Conservation (phyloP, 108 stramenopile species). For the Fistulifera solaris region DNA sequence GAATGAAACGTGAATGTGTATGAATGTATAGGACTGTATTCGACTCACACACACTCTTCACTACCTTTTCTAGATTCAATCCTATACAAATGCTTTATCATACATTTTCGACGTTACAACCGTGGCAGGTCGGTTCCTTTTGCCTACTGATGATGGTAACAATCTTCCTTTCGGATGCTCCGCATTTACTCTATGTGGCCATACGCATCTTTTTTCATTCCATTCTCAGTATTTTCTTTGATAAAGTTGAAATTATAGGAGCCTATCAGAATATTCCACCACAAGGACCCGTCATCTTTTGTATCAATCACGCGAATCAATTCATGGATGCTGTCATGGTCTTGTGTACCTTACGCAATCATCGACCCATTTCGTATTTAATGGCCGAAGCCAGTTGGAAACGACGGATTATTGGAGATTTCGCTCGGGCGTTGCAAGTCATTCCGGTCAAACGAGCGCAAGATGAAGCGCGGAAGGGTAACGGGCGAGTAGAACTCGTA, state of each 20-base stretch:
- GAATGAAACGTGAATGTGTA: slow-evolving; percentile 2
- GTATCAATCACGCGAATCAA: slow-evolving; percentile 95
- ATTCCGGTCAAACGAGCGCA: slow-evolving; percentile 93
- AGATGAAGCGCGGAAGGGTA: slow-evolving; percentile 62
- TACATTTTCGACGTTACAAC: slow-evolving; percentile 60
- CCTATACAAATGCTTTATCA: slow-evolving; percentile 89
- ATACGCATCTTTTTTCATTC: slow-evolving; percentile 83
- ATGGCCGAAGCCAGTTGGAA: slow-evolving; percentile 92
- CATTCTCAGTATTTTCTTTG: slow-evolving; percentile 78
- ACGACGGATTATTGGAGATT: slow-evolving; percentile 82
- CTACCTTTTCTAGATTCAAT: slow-evolving; percentile 16
- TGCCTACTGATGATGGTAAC: slow-evolving; percentile 56
- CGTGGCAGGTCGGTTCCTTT: slow-evolving; percentile 71
- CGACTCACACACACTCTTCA: slow-evolving; percentile 8
- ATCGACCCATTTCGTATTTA: slow-evolving; percentile 60
- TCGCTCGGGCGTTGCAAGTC: slow-evolving; percentile 87
- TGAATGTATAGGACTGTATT: background rate
- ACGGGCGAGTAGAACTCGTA: slow-evolving; percentile 33
- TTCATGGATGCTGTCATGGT: slow-evolving; percentile 92
- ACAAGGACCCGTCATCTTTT: slow-evolving; percentile 90
- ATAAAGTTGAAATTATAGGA: slow-evolving; percentile 84
- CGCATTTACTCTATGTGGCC: slow-evolving; percentile 71
- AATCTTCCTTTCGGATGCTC: slow-evolving; percentile 70
- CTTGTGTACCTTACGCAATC: slow-evolving; percentile 75
- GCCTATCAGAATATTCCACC: slow-evolving; percentile 75